These are phyloP conservation scores for Saccharum hybrid DNA, from an alignment of 202 grass and related monocot species.

Conservation along the genomic window DNA sequence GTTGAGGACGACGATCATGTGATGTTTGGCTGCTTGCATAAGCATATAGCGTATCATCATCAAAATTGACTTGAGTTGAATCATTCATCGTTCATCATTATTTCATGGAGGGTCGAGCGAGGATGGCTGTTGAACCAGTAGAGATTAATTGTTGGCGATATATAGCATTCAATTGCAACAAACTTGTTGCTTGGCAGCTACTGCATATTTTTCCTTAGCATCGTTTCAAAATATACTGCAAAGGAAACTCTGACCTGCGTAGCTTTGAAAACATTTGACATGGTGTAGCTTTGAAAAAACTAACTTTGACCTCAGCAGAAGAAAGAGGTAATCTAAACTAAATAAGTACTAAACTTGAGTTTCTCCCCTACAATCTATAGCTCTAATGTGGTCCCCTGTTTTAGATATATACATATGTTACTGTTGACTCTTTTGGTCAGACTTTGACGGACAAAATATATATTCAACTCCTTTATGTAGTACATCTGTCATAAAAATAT, in stretches of 20 bases:
- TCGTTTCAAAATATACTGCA: not conserved
- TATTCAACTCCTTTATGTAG: too few species aligned
- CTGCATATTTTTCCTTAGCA: not conserved
- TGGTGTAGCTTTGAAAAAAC: not conserved
- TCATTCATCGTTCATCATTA: not conserved
- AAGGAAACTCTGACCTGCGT: not conserved
- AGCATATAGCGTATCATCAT: not conserved
- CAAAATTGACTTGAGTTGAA: not conserved
- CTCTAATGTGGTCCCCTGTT: too few species aligned
- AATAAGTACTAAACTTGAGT: not conserved
- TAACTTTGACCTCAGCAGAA: not conserved
- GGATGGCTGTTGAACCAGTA: not conserved
- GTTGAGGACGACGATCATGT: too few species aligned
- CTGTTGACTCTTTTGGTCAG: not conserved
- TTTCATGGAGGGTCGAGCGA: not conserved
- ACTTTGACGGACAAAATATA: not conserved
- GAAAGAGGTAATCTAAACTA: not conserved
- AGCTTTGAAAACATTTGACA: too few species aligned
- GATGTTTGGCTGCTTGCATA: too few species aligned
- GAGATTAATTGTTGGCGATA: not conserved
- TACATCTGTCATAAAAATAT: not conserved
- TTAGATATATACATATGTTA: not conserved
- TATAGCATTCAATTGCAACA: slow-evolving; percentile 27
- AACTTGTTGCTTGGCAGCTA: not conserved
- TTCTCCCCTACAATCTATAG: not conserved